phyloP scores from a whole-genome alignment of 768 basidiomycete species.

The Tulasnella sp. region DNA sequence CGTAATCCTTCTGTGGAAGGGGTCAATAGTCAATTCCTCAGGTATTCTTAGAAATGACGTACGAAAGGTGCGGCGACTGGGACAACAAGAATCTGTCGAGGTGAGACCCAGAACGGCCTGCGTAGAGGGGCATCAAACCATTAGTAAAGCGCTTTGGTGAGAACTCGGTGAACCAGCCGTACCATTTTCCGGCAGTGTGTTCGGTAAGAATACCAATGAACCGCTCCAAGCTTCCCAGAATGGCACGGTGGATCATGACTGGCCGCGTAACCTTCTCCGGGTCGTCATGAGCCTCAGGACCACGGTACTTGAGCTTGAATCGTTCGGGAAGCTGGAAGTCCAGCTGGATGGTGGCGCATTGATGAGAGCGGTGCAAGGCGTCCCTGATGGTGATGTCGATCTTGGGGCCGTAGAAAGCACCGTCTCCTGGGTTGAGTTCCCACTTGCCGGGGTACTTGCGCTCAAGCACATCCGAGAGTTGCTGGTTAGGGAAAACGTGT shows the following conservation, averaged over 20 bases:
- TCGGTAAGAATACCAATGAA: slow-evolving; percentile 98
- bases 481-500: slow-evolving; percentile 46
- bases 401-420: slow-evolving; percentile 99
- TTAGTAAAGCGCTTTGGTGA: background rate
- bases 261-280: slow-evolving; percentile 63
- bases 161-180: slow-evolving; percentile 33
- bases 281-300: slow-evolving; percentile 63
- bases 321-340: slow-evolving; percentile 98
- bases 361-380: slow-evolving; percentile 87
- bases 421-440: slow-evolving; percentile 92
- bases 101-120: slow-evolving; percentile 98
- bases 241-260: slow-evolving; percentile 97
- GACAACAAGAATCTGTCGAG: slow-evolving; percentile 91
- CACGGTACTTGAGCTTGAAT: slow-evolving; percentile 90
- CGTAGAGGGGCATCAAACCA: slow-evolving; percentile 8
- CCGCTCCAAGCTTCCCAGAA: slow-evolving; percentile 87
- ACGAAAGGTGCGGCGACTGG: slow-evolving; percentile 89
- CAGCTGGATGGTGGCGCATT: slow-evolving; percentile 97
- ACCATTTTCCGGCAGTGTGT: slow-evolving; percentile 98
- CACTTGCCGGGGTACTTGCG: slow-evolving; percentile 83
- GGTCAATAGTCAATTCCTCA: background rate
- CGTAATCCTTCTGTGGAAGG: slow-evolving; percentile 73
- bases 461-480: slow-evolving; percentile 79
- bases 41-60: slow-evolving; percentile 38
- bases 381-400: slow-evolving; percentile 97